These are phyloP conservation scores for Coriaria nepalensis DNA, from an alignment of 306 rosid genomes.

Conservation along the genomic window DNA sequence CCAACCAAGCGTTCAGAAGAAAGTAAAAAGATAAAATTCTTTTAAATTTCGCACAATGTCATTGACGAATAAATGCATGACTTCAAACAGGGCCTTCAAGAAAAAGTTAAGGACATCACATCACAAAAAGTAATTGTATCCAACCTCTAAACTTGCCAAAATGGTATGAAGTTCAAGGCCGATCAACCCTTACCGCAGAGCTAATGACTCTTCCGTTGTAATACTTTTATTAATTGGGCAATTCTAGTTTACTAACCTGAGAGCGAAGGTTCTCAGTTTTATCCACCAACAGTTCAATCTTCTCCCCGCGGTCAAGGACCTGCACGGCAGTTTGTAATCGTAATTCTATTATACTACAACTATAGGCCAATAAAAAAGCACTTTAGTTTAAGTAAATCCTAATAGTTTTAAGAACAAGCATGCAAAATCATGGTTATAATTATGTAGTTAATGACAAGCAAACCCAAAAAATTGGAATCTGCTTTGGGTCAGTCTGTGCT, in stretches of 20 bases:
- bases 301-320: constrained; percentile 99
- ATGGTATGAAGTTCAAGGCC: too few species aligned
- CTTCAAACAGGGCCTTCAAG: too few species aligned
- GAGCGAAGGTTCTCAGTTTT: constrained; percentile 95
- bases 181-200: too few species aligned
- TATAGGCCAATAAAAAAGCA: neutral
- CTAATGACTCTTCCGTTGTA: too few species aligned
- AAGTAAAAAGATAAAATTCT: too few species aligned
- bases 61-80: too few species aligned
- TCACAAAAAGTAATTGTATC: too few species aligned
- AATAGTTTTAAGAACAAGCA: constrained; percentile 2
- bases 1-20: too few species aligned
- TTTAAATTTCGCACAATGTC: too few species aligned
- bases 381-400: neutral
- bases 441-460: too few species aligned
- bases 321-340: constrained; percentile 12
- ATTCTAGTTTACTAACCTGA: constrained; percentile 37
- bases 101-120: too few species aligned
- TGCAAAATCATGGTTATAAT: neutral
- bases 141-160: too few species aligned
- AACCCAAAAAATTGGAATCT: neutral
- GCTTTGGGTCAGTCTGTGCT: neutral
- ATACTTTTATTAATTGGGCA: neutral
- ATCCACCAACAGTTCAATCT: constrained; percentile 82
- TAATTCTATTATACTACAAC: neutral